These are phyloP conservation scores for Hymenoscyphus fructigenus DNA, from an alignment of 2,329 filamentous ascomycete genomes.

Conservation along the genomic window DNA sequence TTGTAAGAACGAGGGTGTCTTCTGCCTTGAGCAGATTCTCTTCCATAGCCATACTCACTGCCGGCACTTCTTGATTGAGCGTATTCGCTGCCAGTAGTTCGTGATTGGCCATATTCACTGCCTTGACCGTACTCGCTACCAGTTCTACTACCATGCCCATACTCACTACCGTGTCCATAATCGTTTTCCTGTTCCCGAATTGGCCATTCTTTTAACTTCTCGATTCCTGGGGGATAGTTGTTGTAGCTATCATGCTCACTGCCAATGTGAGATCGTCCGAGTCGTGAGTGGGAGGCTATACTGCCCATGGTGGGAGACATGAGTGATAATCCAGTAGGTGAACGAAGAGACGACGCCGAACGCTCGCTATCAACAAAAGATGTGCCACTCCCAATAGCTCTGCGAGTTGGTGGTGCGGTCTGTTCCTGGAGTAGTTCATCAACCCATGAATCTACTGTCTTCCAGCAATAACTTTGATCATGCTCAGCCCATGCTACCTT, in stretches of 20 bases:
- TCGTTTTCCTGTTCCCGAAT: conserved; percentile 20
- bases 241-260: conserved; percentile 13
- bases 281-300: background rate
- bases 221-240: conserved; percentile 26
- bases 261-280: background rate
- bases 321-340: conserved; percentile 1
- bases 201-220: conserved; percentile 28
- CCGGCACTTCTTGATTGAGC: background rate
- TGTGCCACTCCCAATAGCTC: background rate
- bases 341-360: conserved; percentile 12
- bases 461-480: conserved; percentile 36
- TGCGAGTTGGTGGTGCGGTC: background rate
- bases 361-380: conserved; percentile 10
- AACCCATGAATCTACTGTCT: conserved; percentile 26
- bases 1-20: background rate
- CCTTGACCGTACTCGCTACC: conserved; percentile 1
- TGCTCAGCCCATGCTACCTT: conserved; percentile 34
- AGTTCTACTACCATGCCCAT: background rate
- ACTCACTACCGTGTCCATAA: background rate
- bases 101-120: background rate
- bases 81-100: background rate
- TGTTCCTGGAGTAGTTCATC: background rate
- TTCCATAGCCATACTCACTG: background rate
- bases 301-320: conserved; percentile 7
- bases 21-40: background rate